A percentile compares a stretch with the other conserved stretches of the same genome.
These are phyloP conservation scores for Gentiana macrophylla DNA, from an alignment of 257 asterid species.

Conservation along the genomic window DNA sequence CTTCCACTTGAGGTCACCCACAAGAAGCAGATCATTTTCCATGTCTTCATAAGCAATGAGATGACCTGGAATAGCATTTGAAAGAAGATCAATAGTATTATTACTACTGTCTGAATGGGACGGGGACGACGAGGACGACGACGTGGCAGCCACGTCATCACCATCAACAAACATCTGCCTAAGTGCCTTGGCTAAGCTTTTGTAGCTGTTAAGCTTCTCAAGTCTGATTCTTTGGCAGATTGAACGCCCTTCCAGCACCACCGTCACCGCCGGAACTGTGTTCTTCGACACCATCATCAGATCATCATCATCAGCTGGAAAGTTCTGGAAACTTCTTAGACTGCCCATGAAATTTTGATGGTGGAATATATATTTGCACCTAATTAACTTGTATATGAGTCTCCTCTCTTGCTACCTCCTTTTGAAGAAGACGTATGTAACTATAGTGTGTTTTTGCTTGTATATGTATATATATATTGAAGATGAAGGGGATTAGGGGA, in stretches of 20 bases:
- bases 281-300: constrained; percentile 19
- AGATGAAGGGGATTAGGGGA: no score
- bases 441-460: no score
- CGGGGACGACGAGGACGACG: not conserved
- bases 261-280: constrained; percentile 62
- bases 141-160: not conserved
- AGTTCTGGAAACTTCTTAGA: constrained; percentile 7
- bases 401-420: constrained; percentile 29
- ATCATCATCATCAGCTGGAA: constrained; percentile 34
- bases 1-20: constrained; percentile 82
- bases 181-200: constrained; percentile 52
- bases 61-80: constrained; percentile 69
- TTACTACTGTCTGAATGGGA: not conserved
- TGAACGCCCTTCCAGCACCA: constrained; percentile 72
- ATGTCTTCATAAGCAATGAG: constrained; percentile 73
- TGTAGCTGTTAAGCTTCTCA: constrained; percentile 46
- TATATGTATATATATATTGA: no score
- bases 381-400: constrained; percentile 5
- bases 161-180: constrained; percentile 52
- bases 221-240: constrained; percentile 81
- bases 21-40: constrained; percentile 80
- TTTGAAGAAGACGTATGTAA: constrained; percentile 10
- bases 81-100: constrained; percentile 41
- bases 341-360: not conserved
- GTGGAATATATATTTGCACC: not conserved